Percentiles rank a stretch among this genome's conserved stretches.
phyloP scores from a whole-genome alignment of 768 basidiomycete genomes.

The Tulasnella sp. region DNA sequence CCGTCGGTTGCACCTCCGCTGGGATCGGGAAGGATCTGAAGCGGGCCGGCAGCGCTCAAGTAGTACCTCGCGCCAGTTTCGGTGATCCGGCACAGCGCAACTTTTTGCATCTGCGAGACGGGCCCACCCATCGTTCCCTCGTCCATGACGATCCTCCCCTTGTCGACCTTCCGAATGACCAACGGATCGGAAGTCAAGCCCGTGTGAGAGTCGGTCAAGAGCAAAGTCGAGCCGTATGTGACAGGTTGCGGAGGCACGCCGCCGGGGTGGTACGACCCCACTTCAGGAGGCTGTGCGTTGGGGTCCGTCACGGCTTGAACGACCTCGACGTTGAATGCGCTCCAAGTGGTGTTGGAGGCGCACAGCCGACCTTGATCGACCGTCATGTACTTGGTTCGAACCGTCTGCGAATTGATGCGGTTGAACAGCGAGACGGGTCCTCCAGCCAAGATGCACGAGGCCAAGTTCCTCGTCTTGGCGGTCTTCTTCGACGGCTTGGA shows the following conservation, averaged over 20 bases:
- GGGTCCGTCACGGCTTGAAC: constrained; percentile 26
- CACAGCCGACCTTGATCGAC: constrained; percentile 73
- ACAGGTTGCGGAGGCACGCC: constrained; percentile 52
- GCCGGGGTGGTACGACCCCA: not conserved
- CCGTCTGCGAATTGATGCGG: constrained; percentile 92
- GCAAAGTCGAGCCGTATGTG: constrained; percentile 83
- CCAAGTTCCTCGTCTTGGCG: constrained; percentile 85
- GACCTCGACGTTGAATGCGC: constrained; percentile 88
- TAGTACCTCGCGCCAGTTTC: constrained; percentile 72
- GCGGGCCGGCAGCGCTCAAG: constrained; percentile 74
- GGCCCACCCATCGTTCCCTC: constrained; percentile 56
- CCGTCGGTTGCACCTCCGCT: constrained; percentile 3
- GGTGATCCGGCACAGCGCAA: constrained; percentile 67
- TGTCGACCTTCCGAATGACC: constrained; percentile 86
- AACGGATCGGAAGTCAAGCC: constrained; percentile 80
- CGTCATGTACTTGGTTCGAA: constrained; percentile 95
- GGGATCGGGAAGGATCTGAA: constrained; percentile 13
- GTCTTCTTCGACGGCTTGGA: constrained; percentile 98
- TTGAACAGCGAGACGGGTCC: constrained; percentile 90
- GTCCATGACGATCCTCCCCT: constrained; percentile 73
- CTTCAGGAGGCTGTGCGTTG: not conserved
- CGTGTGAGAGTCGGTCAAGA: constrained; percentile 71
- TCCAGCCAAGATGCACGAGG: constrained; percentile 79
- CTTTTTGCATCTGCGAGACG: constrained; percentile 94
- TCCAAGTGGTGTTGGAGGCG: constrained; percentile 88